These are phyloP conservation scores for Chenopodium formosanum DNA, from an alignment of 148 eudicot genomes.

Conservation along the genomic window DNA sequence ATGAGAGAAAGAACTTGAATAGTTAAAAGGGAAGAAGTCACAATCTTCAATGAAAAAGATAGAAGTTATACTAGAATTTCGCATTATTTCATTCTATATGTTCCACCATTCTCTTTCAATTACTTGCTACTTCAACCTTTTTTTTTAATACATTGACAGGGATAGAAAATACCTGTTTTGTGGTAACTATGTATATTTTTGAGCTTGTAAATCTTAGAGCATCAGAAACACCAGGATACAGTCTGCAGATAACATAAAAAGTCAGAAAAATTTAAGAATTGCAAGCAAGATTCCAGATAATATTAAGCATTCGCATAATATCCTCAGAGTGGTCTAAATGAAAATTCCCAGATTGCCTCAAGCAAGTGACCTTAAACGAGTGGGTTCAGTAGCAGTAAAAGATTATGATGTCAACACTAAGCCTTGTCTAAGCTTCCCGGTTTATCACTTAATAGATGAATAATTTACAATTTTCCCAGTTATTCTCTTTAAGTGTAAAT, in stretches of 20 bases:
- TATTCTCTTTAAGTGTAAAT: neutral
- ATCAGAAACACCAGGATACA: conserved; percentile 94
- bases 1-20: neutral
- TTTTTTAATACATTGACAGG: neutral
- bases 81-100: neutral
- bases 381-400: neutral
- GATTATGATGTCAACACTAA: neutral
- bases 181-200: conserved; percentile 83
- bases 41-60: neutral
- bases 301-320: neutral
- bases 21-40: neutral
- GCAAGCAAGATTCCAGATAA: neutral
- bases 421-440: neutral
- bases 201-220: conserved; percentile 91
- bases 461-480: no score
- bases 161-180: conserved; percentile 65
- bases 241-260: conserved; percentile 41
- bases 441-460: no score
- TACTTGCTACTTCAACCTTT: neutral
- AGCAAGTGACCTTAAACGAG: neutral
- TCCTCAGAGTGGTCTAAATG: neutral
- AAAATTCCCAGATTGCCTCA: conserved; percentile 9
- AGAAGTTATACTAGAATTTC: neutral
- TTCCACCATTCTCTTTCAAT: neutral
- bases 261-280: neutral